Conservation (phyloP, 2,329 filamentous ascomycete genomes). For the Hypocreales sp. region DNA sequence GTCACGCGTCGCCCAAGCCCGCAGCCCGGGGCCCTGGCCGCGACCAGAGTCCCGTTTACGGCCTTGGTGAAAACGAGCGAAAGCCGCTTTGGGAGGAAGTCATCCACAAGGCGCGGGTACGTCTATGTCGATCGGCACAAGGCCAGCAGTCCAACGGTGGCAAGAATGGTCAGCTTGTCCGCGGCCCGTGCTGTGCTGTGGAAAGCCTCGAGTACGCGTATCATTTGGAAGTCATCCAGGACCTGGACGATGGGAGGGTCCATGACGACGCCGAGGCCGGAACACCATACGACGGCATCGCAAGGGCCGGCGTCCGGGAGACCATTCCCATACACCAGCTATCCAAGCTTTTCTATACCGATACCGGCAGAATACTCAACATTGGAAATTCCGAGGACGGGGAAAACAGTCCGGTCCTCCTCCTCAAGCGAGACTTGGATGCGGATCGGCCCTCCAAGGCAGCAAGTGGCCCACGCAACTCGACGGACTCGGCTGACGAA, state of each 20-base stretch:
- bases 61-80: conserved; percentile 27
- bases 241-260: conserved; percentile 45
- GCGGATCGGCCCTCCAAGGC: conserved; percentile 28
- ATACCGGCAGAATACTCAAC: conserved; percentile 79
- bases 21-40: background rate
- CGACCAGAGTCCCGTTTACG: conserved; percentile 7
- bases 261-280: conserved; percentile 25
- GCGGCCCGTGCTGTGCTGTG: background rate
- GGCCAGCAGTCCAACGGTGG: conserved; percentile 4
- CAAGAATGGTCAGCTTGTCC: conserved; percentile 1
- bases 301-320: conserved; percentile 32
- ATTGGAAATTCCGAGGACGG: conserved; percentile 43
- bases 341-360: conserved; percentile 85
- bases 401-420: conserved; percentile 19
- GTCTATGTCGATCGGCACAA: conserved; percentile 53
- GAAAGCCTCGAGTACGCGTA: conserved; percentile 45
- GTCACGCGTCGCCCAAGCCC: conserved; percentile 39
- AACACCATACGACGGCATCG: conserved; percentile 23
- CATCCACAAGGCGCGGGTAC: conserved; percentile 79
- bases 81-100: conserved; percentile 87
- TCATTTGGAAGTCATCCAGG: conserved; percentile 68
- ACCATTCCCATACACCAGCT: conserved; percentile 42
- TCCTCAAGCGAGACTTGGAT: conserved; percentile 14
- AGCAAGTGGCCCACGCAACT: background rate
- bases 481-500: too few relatives aligned